Percentiles rank a stretch among this genome's conserved stretches.
These are phyloP conservation scores for Lichina pygmaea DNA, from an alignment of 495 filamentous ascomycete species.

Conservation along the genomic window DNA sequence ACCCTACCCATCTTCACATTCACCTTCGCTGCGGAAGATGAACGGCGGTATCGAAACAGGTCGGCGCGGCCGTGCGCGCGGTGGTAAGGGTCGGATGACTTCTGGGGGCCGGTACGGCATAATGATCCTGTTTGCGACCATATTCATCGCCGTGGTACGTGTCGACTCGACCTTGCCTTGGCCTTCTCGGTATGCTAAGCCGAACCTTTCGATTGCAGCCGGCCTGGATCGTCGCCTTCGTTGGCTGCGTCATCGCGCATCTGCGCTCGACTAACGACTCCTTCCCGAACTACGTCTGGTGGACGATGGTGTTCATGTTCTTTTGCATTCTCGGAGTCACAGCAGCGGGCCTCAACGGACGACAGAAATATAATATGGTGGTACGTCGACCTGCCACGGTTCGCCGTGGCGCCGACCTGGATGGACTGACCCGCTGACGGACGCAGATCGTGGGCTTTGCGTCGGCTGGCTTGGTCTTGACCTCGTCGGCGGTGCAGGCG, in stretches of 20 bases:
- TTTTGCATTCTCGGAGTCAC: slow-evolving; percentile 56
- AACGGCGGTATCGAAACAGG: slow-evolving; percentile 17
- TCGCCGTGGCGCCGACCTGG: background rate
- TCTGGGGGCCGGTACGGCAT: slow-evolving; percentile 81
- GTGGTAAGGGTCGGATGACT: slow-evolving; percentile 27
- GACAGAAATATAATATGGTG: slow-evolving; percentile 67
- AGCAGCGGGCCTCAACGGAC: slow-evolving; percentile 37
- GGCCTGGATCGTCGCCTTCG: slow-evolving; percentile 81
- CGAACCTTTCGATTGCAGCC: slow-evolving; percentile 24
- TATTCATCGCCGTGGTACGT: slow-evolving; percentile 75
- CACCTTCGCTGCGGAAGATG: slow-evolving; percentile 65
- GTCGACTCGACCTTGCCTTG: background rate
- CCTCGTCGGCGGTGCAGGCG: slow-evolving; percentile 57
- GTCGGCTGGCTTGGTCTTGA: slow-evolving; percentile 53
- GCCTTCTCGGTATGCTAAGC: slow-evolving; percentile 6
- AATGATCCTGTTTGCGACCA: slow-evolving; percentile 83
- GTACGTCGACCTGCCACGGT: slow-evolving; percentile 16
- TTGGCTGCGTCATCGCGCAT: slow-evolving; percentile 58
- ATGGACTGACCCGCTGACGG: slow-evolving; percentile 8
- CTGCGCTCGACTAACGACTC: slow-evolving; percentile 9
- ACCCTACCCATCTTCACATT: slow-evolving; percentile 42
- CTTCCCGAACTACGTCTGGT: slow-evolving; percentile 80
- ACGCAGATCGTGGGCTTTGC: slow-evolving; percentile 58
- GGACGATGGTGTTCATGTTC: slow-evolving; percentile 63
- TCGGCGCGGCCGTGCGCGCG: slow-evolving; percentile 17